A percentile compares a stretch with the other conserved stretches of the same genome.
Evolutionary conservation across 257 asterid genomes (phyloP).

Genomic region (Nicotiana obtusifolia): DNA sequence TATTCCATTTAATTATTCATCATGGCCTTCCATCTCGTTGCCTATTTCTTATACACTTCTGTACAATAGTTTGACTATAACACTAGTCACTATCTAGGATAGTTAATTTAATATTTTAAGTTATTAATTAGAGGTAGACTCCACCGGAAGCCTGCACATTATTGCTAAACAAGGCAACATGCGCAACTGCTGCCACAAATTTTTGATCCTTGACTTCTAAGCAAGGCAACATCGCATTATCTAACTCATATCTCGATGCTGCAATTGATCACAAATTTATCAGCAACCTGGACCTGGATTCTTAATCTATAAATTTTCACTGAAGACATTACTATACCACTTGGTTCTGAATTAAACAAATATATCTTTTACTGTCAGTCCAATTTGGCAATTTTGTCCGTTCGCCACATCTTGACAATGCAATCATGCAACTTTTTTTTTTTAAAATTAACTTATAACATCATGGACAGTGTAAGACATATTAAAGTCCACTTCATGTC

Average conservation of each 20-base stretch:
- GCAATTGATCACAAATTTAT: neutral
- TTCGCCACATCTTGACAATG: slow-evolving; percentile 5
- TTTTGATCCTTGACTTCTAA: too few relatives aligned
- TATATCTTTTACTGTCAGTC: neutral
- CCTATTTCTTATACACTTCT: neutral
- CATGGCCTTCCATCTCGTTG: neutral
- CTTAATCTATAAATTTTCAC: neutral
- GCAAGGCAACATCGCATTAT: too few relatives aligned
- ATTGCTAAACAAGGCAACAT: too few relatives aligned
- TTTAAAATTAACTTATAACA: neutral
- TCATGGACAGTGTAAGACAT: neutral
- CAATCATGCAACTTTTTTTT: neutral
- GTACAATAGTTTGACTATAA: neutral
- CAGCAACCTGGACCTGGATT: neutral
- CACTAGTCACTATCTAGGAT: too few relatives aligned
- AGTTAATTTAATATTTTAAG: too few relatives aligned
- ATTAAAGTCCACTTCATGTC: neutral
- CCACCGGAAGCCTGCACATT: too few relatives aligned
- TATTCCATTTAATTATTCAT: neutral
- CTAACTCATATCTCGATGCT: too few relatives aligned
- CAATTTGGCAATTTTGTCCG: slow-evolving; percentile 11
- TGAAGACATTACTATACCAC: too few relatives aligned
- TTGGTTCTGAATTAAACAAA: neutral
- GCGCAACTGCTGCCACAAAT: too few relatives aligned
- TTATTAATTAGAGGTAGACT: too few relatives aligned